A percentile compares a stretch with the other conserved stretches of the same genome.
These are phyloP conservation scores for Hysterium pulicare DNA, from an alignment of 2,329 filamentous ascomycete genomes.

Conservation along the genomic window DNA sequence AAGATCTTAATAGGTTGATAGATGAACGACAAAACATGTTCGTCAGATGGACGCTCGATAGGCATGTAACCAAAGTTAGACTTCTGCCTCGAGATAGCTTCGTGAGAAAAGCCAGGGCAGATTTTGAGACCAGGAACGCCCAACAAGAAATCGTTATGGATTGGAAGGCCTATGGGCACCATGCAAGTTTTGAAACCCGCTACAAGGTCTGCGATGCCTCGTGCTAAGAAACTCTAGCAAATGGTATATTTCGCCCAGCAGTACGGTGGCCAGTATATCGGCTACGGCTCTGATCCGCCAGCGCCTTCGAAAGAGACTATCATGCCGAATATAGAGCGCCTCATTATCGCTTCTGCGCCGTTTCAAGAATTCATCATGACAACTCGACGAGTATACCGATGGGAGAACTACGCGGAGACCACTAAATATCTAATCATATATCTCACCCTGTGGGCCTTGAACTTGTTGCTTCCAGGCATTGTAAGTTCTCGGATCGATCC, in stretches of 20 bases:
- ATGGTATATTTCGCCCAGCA: slow-evolving; percentile 24
- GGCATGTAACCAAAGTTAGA: slow-evolving; percentile 34
- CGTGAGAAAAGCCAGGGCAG: slow-evolving; percentile 15
- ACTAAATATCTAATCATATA: slow-evolving; percentile 27
- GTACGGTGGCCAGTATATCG: slow-evolving; percentile 39
- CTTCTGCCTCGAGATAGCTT: slow-evolving; percentile 19
- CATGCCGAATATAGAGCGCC: slow-evolving; percentile 34
- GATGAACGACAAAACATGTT: slow-evolving; percentile 29
- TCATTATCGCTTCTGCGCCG: slow-evolving; percentile 36
- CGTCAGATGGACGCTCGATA: slow-evolving; percentile 35
- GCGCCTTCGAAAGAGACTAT: slow-evolving; percentile 29
- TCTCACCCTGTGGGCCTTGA: slow-evolving; percentile 21
- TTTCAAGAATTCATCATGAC: slow-evolving; percentile 35
- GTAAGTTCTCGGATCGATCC: slow-evolving; percentile 11
- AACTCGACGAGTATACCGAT: slow-evolving; percentile 33
- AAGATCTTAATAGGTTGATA: slow-evolving; percentile 18
- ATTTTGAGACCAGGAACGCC: slow-evolving; percentile 21
- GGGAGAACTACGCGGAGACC: slow-evolving; percentile 32
- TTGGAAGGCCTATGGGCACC: slow-evolving; percentile 26
- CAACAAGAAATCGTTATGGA: slow-evolving; percentile 17
- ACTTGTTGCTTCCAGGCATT: slow-evolving; percentile 24
- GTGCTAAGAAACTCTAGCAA: slow-evolving; percentile 20
- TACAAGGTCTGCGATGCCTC: background rate
- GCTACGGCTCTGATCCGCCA: slow-evolving; percentile 27
- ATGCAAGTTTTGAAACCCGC: slow-evolving; percentile 19